Evolutionary conservation across 257 asterid species (phyloP).

Genomic region (Rauvolfia tetraphylla): DNA sequence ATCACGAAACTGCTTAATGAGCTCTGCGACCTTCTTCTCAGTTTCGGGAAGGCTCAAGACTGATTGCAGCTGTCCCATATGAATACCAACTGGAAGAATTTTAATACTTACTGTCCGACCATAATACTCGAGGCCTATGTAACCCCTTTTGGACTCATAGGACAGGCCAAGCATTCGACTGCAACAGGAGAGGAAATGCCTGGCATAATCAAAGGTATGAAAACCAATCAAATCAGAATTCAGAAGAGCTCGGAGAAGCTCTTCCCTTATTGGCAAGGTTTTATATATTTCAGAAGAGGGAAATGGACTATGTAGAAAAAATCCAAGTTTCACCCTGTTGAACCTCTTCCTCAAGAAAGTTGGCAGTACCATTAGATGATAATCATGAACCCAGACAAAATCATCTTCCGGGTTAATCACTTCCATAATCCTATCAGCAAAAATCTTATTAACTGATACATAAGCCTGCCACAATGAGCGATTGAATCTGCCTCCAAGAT

Average conservation of each 20-base stretch:
- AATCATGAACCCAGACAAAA: slow-evolving; percentile 84
- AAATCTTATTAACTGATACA: slow-evolving; percentile 82
- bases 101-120: slow-evolving; percentile 88
- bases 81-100: slow-evolving; percentile 91
- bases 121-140: slow-evolving; percentile 83
- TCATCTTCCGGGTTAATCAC: slow-evolving; percentile 90
- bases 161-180: slow-evolving; percentile 83
- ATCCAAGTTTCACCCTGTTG: slow-evolving; percentile 80
- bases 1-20: slow-evolving; percentile 45
- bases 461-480: slow-evolving; percentile 83
- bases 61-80: slow-evolving; percentile 82
- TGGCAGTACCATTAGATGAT: slow-evolving; percentile 81
- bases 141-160: slow-evolving; percentile 86
- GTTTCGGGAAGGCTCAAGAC: slow-evolving; percentile 63
- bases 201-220: slow-evolving; percentile 82
- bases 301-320: slow-evolving; percentile 80
- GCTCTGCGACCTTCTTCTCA: slow-evolving; percentile 57
- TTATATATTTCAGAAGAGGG: slow-evolving; percentile 83
- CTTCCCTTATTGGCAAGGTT: slow-evolving; percentile 79
- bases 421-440: slow-evolving; percentile 88
- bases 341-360: slow-evolving; percentile 87
- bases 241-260: slow-evolving; percentile 62
- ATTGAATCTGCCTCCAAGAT: slow-evolving; percentile 78
- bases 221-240: slow-evolving; percentile 86
- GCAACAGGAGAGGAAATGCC: slow-evolving; percentile 89